Evolutionary conservation across 2,329 filamentous ascomycete species (phyloP), one percentile per base, ranked within the genome.

Genomic region (Exutisphaerella laricina): DNA sequence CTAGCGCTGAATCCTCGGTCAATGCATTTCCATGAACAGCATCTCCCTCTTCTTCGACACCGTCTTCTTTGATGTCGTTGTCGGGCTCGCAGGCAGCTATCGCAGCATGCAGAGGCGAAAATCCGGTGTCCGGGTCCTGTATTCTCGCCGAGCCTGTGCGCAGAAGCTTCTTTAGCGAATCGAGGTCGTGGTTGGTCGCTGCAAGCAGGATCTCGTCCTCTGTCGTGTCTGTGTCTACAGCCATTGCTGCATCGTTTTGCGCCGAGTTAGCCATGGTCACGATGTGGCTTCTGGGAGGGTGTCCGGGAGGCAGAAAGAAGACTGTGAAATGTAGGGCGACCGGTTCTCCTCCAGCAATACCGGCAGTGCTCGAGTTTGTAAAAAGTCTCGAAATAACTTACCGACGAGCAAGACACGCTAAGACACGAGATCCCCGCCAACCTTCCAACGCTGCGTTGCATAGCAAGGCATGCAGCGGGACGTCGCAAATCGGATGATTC

Each of bases 41-140:
- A 21, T 64, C 61, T 13, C 59, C 60, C 25, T 56, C 58, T n/a
- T 51, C 54, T 22, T 61, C 55, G 13, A 53, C 48, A n/a, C 50
- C 57, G 8, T 58, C 49, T 6, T 56, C 51, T 1, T 58, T 53
- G 6, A 49, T 23, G 12, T 66, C 63, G 0, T 70, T 68, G 18
- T 70, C 67, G 0, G 66, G 57, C 47, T 75, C 71, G 46, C 69
- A 74, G 2, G 66, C 60, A n/a, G 87, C 84, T 61, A 97, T 86
- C 28, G 88, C 88, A 16, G 89, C 85, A 67, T 97, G 92, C 10
- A 97, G 75, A 7, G 90, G 88, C 6, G 88, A 88, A 65, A 84
- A 88, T 47, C 87, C 86, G 1, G 89, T 95, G 48, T 83, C 80
- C 4, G 84, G 77, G 60, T 97, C 90, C 65, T 90, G 88, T 4